Evolutionary conservation across 2,329 filamentous ascomycete species (phyloP), one percentile per base, ranked within the genome.

Genomic region (Pseudocercospora fuligena): DNA sequence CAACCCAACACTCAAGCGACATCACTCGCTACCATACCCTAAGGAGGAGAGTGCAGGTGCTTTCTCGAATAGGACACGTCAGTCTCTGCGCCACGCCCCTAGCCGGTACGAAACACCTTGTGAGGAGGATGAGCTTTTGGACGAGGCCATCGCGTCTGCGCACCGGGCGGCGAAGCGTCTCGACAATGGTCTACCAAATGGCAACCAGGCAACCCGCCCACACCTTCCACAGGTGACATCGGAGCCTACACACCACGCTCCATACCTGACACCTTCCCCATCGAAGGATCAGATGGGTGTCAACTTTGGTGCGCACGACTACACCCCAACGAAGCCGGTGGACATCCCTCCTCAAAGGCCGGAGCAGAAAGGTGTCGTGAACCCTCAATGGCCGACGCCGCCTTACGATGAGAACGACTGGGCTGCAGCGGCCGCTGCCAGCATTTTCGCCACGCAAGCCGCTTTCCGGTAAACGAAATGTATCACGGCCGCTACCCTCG

Each of bases 341-440:
- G 86, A 92, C 71, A 88, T 92, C 63, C 84, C 85, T 74, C 88
- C 88, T 76, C 86, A 87, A 54, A 82, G 83, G 74, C 82, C 80
- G 12, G 81, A 84, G 67, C 79, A 86, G 70, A 80, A 84, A 63
- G 76, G 82, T 63, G 81, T 83, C 23, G 80, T 77, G 36, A 77
- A 84, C 63, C 85, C 89, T 46, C 95, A 97, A 81, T 97, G 94
- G 91, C 94, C 94, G 2, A 98, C 95, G 16, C 95, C 95, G 23
- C 94, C 95, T 3, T 97, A 97, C 73, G 94, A 97, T 75, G 94
- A 97, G 74, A 89, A 90, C 69, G 94, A 97, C 78, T 98, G 94
- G 94, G 93, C 91, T 19, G 89, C 91, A 8, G 90, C 92, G 49
- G 91, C 92, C 31, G 88, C 93, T 11, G 91, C 92, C 5, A 93